phyloP scores from a whole-genome alignment of 805 yeast genomes.

The Candida nitratophila region DNA sequence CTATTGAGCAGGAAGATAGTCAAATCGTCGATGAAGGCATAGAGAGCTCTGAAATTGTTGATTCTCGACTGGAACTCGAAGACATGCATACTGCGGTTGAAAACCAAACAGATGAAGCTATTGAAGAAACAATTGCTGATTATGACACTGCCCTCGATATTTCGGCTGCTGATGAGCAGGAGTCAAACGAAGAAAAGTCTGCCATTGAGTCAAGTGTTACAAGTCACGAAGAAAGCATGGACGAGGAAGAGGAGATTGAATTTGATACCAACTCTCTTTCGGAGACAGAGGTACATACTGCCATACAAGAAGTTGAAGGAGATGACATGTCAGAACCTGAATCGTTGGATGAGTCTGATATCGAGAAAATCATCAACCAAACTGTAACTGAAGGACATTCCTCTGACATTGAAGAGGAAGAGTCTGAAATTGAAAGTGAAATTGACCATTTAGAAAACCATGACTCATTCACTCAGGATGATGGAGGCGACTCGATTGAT shows the following conservation, averaged over 20 bases:
- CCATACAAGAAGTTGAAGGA: neutral
- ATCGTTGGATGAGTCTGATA: conserved; percentile 1
- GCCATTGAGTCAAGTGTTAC: neutral
- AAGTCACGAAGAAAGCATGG: neutral
- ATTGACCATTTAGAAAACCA: neutral
- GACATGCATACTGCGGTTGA: neutral
- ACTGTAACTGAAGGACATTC: no score
- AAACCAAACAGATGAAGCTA: neutral
- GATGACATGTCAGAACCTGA: neutral
- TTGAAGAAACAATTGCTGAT: neutral
- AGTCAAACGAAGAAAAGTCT: no score
- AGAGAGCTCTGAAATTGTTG: no score
- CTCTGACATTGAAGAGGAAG: no score
- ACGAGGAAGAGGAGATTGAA: no score
- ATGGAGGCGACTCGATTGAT: neutral
- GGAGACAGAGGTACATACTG: neutral
- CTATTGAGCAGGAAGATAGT: neutral
- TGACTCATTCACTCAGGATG: neutral
- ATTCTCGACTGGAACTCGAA: no score
- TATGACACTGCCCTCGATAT: neutral
- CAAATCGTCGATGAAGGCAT: neutral
- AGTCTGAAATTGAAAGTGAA: neutral
- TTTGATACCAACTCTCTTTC: no score
- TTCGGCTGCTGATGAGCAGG: neutral
- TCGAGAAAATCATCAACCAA: conserved; percentile 1